These are phyloP conservation scores for Schizosaccharomyces lindneri DNA, from an alignment of 805 yeast species.

Conservation along the genomic window DNA sequence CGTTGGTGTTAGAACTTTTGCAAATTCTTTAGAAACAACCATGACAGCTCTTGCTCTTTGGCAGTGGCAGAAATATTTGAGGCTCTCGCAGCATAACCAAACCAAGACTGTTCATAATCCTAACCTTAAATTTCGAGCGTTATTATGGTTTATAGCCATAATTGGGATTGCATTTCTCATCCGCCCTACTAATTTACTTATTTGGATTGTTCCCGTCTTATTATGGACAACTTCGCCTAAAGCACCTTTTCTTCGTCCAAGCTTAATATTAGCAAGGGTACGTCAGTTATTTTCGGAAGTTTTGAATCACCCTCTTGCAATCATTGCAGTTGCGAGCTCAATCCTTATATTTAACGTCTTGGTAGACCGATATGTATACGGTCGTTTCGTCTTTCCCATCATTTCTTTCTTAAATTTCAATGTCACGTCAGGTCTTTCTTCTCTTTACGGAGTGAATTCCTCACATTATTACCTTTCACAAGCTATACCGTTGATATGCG, in stretches of 20 bases:
- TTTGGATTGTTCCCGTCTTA: conserved; percentile 47
- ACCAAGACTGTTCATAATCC: conserved; percentile 42
- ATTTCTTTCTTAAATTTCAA: conserved; percentile 55
- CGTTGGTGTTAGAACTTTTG: conserved; percentile 56
- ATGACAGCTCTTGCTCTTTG: conserved; percentile 38
- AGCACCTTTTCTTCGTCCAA: neutral
- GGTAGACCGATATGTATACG: conserved; percentile 21
- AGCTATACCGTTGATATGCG: conserved; percentile 58
- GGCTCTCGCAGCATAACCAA: conserved; percentile 4
- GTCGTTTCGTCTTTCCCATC: conserved; percentile 28
- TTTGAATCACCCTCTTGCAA: neutral
- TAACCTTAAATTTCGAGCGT: neutral
- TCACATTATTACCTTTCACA: conserved; percentile 67
- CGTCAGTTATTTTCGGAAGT: conserved; percentile 7
- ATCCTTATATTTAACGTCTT: neutral
- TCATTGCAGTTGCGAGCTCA: too few relatives aligned
- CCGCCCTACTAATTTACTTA: conserved; percentile 59
- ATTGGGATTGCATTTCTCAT: conserved; percentile 19
- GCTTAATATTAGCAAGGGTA: neutral
- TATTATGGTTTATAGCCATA: conserved; percentile 16
- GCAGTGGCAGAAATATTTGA: neutral
- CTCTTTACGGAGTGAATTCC: conserved; percentile 66
- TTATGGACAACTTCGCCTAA: conserved; percentile 10
- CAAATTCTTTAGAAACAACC: conserved; percentile 58
- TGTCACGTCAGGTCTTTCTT: conserved; percentile 41